Base-by-base conservation (phyloP, 1,284 basidiomycete species). In the Cutaneotrichosporon cutaneum region DNA sequence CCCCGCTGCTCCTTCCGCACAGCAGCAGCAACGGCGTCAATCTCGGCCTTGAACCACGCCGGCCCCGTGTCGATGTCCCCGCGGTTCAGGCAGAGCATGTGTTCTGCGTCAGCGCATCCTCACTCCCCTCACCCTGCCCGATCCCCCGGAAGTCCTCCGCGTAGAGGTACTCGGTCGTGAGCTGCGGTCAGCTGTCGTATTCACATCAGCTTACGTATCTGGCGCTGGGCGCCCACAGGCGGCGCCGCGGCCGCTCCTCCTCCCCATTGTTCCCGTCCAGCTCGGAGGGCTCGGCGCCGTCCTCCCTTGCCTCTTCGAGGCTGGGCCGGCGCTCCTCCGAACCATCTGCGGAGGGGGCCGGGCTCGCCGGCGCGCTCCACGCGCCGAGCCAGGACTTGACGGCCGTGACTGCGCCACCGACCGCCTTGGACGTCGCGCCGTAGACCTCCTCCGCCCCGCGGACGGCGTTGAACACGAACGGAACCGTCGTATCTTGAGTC, bases 11-110 rank as follows among this genome's bases (percentile, higher is more conserved):
- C 59, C 13, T 35, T 26, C 4, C 56, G 54, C 13, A 65, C 27
- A 14, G 51, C 55, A 3, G 33, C 35, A 2, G 72, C 66, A 26
- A 80, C 51, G 13, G 63, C 62, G 3, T 54, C 54, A 2, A 73
- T 35, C 39, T 70, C 65, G 2, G 11, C 58, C 53, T 69, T 62
- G 27, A 78, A 72, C 75, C 76, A 78, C 62, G 68, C 63, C 1
- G 67, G 66, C 10, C 76, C 76, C 1, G 74, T 75, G 50, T 76
- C 63, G 5, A 62, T 54, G 8, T 66, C 65, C 18, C 72, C 74
- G 32, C 75, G 70, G 54, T 77, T 76, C 47, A 78, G 67, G 57
- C 77, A 78, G 11, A 77, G 61, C 36, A 78, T 63, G 59, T 77
- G 76, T 52, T 78, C 77, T 75, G 52, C 3, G 60, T 61, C 39